Evolutionary conservation across 2,329 filamentous ascomycete genomes (phyloP), one percentile per base, ranked within the genome.

Genomic region (Lomentospora prolificans): DNA sequence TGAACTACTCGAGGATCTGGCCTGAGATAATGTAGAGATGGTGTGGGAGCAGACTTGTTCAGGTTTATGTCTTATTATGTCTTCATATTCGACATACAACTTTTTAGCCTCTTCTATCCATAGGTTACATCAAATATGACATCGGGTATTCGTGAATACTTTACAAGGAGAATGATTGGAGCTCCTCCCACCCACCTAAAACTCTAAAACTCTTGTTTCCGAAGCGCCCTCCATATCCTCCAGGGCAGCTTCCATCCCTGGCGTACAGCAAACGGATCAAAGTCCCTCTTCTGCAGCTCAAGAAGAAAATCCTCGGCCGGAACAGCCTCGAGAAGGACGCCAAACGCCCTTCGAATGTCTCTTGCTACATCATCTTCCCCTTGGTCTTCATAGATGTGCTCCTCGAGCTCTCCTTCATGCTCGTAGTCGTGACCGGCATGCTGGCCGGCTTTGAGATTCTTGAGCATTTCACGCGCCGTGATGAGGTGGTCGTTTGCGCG

Each of bases 401-500:
- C 89, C n/a, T 58, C 46, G 53, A 84, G 84, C 65, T 96, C 90
- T 28, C 84, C 81, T 6, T 41, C 56, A 65, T 96, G 89, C 70
- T 97, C 92, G 67, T 92, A 96, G 4, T 89, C 89, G 67, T 96
- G 92, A 0, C 86, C 89, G 0, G 89, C 81, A 51, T 83, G 84
- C 62, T 86, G 72, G 1, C 90, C 89, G 3, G 82, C 84, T 55
- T 82, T 82, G 19, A 96, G 72, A 63, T 88, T 89, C 64, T 84
- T 85, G 58, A 97, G 70, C 90, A 99, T 96, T 67, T 96, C 89
- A 58, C 90, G 78, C 2, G 88, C 92, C 0, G 92, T 97, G 62
- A 96, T 95, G 31, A 99, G 75, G 70, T 99, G 94, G 67, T 99
- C 94, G 65, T 95, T 95, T 5, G 94, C 94, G 36, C 92, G 82